These are phyloP conservation scores for Raphanus raphanistrum DNA, from an alignment of 345 rosid genomes.

Conservation along the genomic window DNA sequence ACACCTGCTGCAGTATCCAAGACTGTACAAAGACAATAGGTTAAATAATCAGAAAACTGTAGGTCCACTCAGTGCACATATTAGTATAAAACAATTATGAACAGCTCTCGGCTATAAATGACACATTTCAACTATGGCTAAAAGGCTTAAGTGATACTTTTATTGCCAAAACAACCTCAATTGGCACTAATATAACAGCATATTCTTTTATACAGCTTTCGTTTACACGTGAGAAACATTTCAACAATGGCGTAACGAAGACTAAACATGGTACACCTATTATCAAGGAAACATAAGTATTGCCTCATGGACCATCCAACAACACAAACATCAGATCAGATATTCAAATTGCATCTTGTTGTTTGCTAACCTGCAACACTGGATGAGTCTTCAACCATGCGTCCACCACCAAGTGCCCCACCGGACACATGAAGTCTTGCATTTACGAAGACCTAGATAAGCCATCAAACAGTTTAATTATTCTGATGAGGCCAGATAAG, in stretches of 20 bases:
- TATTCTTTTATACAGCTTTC: neutral
- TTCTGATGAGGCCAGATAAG: constrained; percentile 10
- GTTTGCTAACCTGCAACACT: constrained; percentile 75
- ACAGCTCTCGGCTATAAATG: neutral
- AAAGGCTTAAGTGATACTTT: neutral
- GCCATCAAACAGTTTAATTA: constrained; percentile 21
- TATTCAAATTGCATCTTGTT: constrained; percentile 14
- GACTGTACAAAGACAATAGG: constrained; percentile 50
- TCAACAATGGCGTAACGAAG: constrained; percentile 11
- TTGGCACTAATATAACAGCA: neutral
- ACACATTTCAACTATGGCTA: constrained; percentile 12
- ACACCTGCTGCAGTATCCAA: constrained; percentile 99
- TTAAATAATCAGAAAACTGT: constrained; percentile 15
- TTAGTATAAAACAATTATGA: neutral
- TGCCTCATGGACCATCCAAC: constrained; percentile 9
- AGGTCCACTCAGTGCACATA: neutral
- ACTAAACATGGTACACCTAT: constrained; percentile 11
- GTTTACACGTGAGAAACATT: neutral
- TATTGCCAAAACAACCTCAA: neutral
- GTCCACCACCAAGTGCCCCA: constrained; percentile 98
- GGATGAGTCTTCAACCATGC: constrained; percentile 95
- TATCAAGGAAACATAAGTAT: neutral
- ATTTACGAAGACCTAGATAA: constrained; percentile 78
- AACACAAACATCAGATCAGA: constrained; percentile 19
- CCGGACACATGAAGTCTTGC: constrained; percentile 96